Base-by-base conservation (phyloP, 2,329 filamentous ascomycete genomes). In the Stylonectria norvegica region DNA sequence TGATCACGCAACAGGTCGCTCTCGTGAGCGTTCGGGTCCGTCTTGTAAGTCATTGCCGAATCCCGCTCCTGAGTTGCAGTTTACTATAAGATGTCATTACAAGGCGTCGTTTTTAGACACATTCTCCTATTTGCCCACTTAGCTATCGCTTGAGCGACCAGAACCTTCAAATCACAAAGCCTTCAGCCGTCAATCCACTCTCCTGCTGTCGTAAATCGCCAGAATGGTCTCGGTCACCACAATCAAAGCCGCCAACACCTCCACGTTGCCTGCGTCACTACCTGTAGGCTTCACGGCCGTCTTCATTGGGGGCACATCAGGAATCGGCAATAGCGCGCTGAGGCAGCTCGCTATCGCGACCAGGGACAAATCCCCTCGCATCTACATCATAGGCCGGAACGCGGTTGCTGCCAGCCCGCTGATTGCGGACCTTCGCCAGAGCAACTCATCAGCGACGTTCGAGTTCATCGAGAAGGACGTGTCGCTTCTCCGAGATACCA, bases 291-390 rank as follows among this genome's bases (percentile, higher is more conserved):
- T 68, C 1, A 64, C 68, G 3, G 69, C 67, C 33, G 64, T 75
- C 9, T 76, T 76, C 40, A 63, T 75, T 3, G 73, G 75, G 27
- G 75, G 67, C 19, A 78, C 75, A 3, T 67, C 65, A 28, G 75
- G 74, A 7, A 75, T 78, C 20, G 74, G 74, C 17, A 61, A 71
- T 43, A 60, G 64, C 8, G 67, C 73, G 1, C 56, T 76, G n/a
- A 69, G 67, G 39, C 57, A 66, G 30, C 68, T 76, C 31, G 66
- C 65, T 16, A 51, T 64, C 17, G 58, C 69, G 3, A 47, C 53
- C 4, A 34, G 38, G 8, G 36, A 37, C 29, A 40, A 50, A 12
- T 55, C 56, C 1, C 73, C 74, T 1, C 67, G 61, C 19, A 61
- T 74, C 31, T 79, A 79, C 51, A 63, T 79, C 20, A 45, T 78